Conservation (phyloP, 306 rosid genomes). For the Fragaria vesca region DNA sequence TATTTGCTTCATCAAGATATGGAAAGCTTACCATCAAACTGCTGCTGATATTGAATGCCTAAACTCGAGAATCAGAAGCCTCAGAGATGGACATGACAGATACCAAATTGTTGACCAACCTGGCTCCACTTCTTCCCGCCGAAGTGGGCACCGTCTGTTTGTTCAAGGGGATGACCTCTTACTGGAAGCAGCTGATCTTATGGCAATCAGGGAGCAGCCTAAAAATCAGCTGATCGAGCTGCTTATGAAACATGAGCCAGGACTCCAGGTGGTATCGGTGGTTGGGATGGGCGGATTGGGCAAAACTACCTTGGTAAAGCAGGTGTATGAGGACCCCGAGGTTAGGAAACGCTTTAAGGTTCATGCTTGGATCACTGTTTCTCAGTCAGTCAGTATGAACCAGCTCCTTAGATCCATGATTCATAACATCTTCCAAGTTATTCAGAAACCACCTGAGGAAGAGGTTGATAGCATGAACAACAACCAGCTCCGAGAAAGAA, state of each 20-base stretch:
- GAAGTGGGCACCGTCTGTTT: background rate
- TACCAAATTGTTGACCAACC: background rate
- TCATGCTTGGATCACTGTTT: slow-evolving; percentile 54
- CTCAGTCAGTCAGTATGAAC: slow-evolving; percentile 33
- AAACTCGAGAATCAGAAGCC: background rate
- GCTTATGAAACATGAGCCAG: slow-evolving; percentile 22
- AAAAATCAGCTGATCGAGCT: slow-evolving; percentile 33
- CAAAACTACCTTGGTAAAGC: slow-evolving; percentile 51
- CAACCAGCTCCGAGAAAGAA: slow-evolving; percentile 28
- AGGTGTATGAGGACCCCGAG: slow-evolving; percentile 46
- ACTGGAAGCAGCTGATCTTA: slow-evolving; percentile 48
- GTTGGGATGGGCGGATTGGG: slow-evolving; percentile 69
- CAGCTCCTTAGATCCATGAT: slow-evolving; percentile 43
- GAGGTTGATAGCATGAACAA: slow-evolving; percentile 38
- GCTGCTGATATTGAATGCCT: slow-evolving; percentile 9
- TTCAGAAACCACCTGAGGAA: slow-evolving; percentile 33
- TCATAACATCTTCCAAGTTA: slow-evolving; percentile 28
- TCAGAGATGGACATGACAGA: background rate
- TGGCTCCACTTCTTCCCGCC: slow-evolving; percentile 31
- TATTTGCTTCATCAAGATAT: slow-evolving; percentile 7
- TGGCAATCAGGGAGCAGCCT: slow-evolving; percentile 36
- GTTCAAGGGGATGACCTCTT: slow-evolving; percentile 50
- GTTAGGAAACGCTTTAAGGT: slow-evolving; percentile 45
- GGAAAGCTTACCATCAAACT: background rate
- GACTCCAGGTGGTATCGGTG: slow-evolving; percentile 40